Evolutionary conservation across 306 rosid species (phyloP).

Genomic region (Rosa lucieae): DNA sequence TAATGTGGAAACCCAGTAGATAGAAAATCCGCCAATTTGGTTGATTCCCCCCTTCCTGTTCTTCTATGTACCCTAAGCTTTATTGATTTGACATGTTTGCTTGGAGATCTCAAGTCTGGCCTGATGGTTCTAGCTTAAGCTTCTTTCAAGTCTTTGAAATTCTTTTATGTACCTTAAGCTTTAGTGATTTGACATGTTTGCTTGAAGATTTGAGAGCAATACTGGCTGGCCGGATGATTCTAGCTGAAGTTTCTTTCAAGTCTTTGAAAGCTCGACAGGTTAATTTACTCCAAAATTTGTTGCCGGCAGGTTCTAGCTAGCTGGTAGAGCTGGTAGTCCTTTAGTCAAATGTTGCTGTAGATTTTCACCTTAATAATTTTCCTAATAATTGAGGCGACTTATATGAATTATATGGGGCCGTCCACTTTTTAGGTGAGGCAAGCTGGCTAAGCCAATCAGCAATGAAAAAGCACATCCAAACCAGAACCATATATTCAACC

Average conservation of each 20-base stretch:
- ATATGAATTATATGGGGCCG: neutral
- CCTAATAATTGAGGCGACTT: neutral
- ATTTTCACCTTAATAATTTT: neutral
- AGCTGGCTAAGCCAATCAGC: constrained; percentile 17
- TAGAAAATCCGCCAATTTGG: neutral
- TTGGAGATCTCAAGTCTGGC: neutral
- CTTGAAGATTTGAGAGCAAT: neutral
- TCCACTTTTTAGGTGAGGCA: neutral
- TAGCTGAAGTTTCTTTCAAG: neutral
- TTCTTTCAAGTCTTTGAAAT: too few species aligned
- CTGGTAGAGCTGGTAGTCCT: neutral
- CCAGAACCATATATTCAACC: constrained; percentile 4
- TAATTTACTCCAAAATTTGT: neutral
- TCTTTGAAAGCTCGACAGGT: neutral
- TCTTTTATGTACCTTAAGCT: neutral
- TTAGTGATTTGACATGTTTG: neutral
- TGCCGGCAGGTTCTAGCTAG: neutral
- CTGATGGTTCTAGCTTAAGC: neutral
- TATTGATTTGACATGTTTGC: neutral
- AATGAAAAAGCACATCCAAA: constrained; percentile 14
- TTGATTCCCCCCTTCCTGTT: neutral
- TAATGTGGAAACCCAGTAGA: neutral
- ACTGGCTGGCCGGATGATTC: neutral
- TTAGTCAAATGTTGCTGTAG: neutral
- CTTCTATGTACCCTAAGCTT: neutral